phyloP scores from a whole-genome alignment of 2,329 filamentous ascomycete species.

The Fusarium redolens region DNA sequence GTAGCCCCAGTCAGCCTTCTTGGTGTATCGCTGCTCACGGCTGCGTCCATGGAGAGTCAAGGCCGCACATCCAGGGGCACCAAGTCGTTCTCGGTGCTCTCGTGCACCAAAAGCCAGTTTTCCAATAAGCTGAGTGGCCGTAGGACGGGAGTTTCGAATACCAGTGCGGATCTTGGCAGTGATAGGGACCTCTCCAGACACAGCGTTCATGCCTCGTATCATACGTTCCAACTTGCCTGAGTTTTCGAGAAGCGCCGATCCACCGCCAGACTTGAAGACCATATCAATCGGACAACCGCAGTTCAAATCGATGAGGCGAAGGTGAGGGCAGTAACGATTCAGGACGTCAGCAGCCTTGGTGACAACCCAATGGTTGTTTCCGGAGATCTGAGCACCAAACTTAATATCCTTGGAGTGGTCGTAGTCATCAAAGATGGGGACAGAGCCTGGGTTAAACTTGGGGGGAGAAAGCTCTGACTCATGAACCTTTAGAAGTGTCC shows the following conservation, averaged over 20 bases:
- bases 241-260: conserved; percentile 90
- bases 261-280: conserved; percentile 87
- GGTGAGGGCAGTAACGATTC: conserved; percentile 78
- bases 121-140: conserved; percentile 82
- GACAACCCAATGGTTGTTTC: conserved; percentile 90
- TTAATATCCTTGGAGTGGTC: conserved; percentile 85
- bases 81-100: conserved; percentile 76
- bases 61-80: conserved; percentile 88
- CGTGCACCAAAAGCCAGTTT: conserved; percentile 83
- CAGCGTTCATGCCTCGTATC: conserved; percentile 93
- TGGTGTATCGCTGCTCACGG: conserved; percentile 93
- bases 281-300: conserved; percentile 98
- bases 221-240: conserved; percentile 93
- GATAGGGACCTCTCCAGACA: conserved; percentile 90
- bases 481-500: conserved; percentile 94
- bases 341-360: conserved; percentile 89
- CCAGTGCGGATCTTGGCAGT: conserved; percentile 96
- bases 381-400: conserved; percentile 93
- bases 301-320: conserved; percentile 94
- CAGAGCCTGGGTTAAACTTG: conserved; percentile 65
- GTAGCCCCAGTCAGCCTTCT: conserved; percentile 92
- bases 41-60: conserved; percentile 94
- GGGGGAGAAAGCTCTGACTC: conserved; percentile 83
- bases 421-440: conserved; percentile 76
- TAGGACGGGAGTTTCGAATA: conserved; percentile 82